Conservation (phyloP, 2,329 filamentous ascomycete species). For the Alternaria gaisen region DNA sequence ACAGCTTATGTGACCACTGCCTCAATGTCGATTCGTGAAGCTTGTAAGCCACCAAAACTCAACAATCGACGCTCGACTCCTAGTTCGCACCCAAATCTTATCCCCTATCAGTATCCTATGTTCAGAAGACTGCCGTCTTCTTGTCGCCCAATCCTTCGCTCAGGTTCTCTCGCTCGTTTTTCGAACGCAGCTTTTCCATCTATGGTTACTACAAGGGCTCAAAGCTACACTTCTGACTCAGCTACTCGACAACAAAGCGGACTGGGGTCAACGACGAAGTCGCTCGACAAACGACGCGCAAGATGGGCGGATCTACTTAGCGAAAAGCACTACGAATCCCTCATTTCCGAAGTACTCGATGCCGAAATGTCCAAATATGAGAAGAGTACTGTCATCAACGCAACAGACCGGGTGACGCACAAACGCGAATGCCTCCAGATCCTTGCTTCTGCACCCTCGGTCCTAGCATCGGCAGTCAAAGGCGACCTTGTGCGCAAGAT, state of each 20-base stretch:
- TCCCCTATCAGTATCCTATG: neutral
- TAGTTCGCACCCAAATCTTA: neutral
- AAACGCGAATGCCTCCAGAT: constrained; percentile 39
- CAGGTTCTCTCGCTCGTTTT: neutral
- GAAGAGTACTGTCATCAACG: constrained; percentile 22
- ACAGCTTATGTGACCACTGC: neutral
- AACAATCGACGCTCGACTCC: neutral
- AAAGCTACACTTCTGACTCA: neutral
- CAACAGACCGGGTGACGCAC: constrained; percentile 17
- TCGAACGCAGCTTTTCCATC: neutral
- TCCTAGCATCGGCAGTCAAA: constrained; percentile 37
- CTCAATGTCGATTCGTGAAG: neutral
- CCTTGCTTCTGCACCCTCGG: constrained; percentile 34
- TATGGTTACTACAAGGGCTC: constrained; percentile 16
- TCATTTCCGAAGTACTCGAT: constrained; percentile 36
- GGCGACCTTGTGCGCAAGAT: constrained; percentile 33
- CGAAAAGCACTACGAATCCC: constrained; percentile 27
- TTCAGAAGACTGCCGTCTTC: neutral
- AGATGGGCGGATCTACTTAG: constrained; percentile 31
- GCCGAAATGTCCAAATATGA: constrained; percentile 38
- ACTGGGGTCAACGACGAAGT: constrained; percentile 1
- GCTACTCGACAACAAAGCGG: no score
- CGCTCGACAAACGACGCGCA: constrained; percentile 20
- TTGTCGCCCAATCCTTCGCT: neutral
- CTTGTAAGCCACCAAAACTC: neutral